These are phyloP conservation scores for Lentinula novae-zelandiae DNA, from an alignment of 1,284 basidiomycete genomes.

Conservation along the genomic window DNA sequence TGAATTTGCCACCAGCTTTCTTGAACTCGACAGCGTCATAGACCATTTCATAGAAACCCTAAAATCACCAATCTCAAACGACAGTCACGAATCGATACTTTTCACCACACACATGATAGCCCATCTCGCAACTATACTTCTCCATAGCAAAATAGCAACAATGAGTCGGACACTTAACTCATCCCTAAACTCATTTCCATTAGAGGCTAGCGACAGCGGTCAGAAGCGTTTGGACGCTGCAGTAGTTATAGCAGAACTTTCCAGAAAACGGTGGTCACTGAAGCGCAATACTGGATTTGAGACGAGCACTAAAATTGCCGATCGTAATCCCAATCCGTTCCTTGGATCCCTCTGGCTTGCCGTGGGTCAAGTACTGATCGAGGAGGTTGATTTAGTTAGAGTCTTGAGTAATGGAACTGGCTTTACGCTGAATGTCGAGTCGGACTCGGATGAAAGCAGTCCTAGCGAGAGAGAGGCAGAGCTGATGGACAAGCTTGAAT, in stretches of 20 bases:
- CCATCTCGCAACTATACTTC: conserved; percentile 4
- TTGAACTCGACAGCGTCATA: background rate
- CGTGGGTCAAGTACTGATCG: conserved; percentile 4
- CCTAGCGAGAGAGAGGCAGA: background rate
- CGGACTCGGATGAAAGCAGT: background rate
- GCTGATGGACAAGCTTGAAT: background rate
- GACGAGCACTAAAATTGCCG: background rate
- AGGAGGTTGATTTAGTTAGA: background rate
- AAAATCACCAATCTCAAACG: background rate
- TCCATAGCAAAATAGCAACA: background rate
- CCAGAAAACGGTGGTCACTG: background rate
- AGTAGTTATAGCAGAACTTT: background rate
- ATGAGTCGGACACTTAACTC: background rate
- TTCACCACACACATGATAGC: conserved; percentile 10
- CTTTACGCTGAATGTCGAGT: too few relatives aligned
- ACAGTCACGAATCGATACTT: background rate
- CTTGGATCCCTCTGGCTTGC: conserved; percentile 3
- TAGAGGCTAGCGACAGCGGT: background rate
- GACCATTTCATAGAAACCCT: background rate
- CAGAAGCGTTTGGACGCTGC: conserved; percentile 7
- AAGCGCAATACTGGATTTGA: background rate
- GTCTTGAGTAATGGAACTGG: background rate
- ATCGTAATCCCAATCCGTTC: background rate
- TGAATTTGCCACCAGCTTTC: background rate
- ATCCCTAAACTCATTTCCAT: background rate